Evolutionary conservation across 768 basidiomycete genomes (phyloP).

Genomic region (Trametes gibbosa): DNA sequence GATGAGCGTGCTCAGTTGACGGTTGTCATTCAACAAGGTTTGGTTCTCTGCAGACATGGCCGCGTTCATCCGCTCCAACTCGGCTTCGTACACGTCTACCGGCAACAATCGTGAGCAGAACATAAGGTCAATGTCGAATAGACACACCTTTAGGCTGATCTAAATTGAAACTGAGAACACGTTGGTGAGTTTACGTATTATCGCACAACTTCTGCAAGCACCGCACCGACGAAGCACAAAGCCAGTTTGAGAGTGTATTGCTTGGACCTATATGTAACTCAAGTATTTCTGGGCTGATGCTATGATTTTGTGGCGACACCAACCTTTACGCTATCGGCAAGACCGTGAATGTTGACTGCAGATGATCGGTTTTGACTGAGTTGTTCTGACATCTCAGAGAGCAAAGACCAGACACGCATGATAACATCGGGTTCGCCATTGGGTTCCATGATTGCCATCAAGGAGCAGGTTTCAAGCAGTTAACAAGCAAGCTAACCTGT

Average conservation of each 20-base stretch:
- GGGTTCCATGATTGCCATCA: conserved; percentile 55
- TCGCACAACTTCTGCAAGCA: not conserved
- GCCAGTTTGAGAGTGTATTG: conserved; percentile 86
- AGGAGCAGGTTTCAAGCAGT: too few species aligned
- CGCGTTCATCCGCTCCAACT: conserved; percentile 86
- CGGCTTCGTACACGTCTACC: conserved; percentile 84
- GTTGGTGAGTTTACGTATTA: not conserved
- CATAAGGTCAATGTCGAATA: not conserved
- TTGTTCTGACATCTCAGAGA: conserved; percentile 82
- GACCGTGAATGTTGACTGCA: conserved; percentile 67
- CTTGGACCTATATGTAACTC: conserved; percentile 59
- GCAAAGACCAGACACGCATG: conserved; percentile 59
- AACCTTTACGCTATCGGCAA: conserved; percentile 81
- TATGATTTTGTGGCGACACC: conserved; percentile 14
- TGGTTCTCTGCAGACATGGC: conserved; percentile 82
- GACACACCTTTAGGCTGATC: conserved; percentile 80
- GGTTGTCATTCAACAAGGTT: conserved; percentile 87
- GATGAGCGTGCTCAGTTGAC: conserved; percentile 85
- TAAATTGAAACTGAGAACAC: conserved; percentile 66
- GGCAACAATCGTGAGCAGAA: not conserved
- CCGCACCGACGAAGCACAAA: conserved; percentile 82
- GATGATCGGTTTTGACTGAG: conserved; percentile 74
- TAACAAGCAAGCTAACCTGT: too few species aligned
- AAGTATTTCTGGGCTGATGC: not conserved
- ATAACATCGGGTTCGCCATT: conserved; percentile 52